Base-by-base conservation (phyloP, 2,329 filamentous ascomycete genomes). In the Sporothrix protearum region DNA sequence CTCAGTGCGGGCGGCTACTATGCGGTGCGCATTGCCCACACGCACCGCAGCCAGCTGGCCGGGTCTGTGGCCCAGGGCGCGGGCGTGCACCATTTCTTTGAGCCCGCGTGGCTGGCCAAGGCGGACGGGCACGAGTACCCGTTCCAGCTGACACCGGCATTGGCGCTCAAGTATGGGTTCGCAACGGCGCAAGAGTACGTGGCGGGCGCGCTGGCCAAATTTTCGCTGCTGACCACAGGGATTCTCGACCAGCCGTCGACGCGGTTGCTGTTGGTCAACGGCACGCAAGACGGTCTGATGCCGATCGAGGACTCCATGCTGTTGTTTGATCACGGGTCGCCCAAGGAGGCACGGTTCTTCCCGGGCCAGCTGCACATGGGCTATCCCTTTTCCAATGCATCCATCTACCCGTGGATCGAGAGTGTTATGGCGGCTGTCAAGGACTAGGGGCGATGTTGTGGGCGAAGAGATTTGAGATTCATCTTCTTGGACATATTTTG, bases 61-160 rank as follows among this genome's bases (percentile, higher is more conserved):
- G 90, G 89, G 0, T 79, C 80, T 28, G 82, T 92, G 25, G 89
- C 88, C 16, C 88, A 91, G 79, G 89, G 89, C 0, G 88, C 88
- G 0, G 88, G 88, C 0, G 83, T 83, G 14, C 89, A 91, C 78
- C 83, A 88, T 76, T 90, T 90, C 77, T 87, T 89, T 77, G 84
- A 83, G 8, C 77, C 79, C 1, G 85, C 85, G 45, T 91, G 89
- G 89, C 78, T 92, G 49, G 83, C 85, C 68, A 84, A 82, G 75
- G 88, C 86, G 0, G 88, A 91, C 74, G 85, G 87, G 25, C 88
- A 91, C 75, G 89, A 92, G 80, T 92, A 90, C 77, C 88, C 88
- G 1, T 90, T 90, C 75, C 75, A 79, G 81, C 78, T 89, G 71
- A 83, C 83, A 25, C 84, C 85, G 0, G 84, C 86, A 9, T 83